Evolutionary conservation across 164 flowering plant species (phyloP).

Genomic region (Brasenia schreberi): DNA sequence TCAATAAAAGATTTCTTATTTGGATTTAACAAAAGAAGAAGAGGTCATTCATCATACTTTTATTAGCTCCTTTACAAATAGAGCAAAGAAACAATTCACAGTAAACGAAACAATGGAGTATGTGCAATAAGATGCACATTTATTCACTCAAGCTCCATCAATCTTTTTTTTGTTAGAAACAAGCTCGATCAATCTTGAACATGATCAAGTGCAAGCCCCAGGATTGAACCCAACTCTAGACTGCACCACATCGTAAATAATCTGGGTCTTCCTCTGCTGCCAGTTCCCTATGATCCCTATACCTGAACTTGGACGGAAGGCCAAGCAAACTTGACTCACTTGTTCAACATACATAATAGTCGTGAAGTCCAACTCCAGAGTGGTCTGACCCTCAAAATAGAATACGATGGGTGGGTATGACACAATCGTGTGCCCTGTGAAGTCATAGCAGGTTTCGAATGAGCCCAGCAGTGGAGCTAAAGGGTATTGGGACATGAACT

Average conservation of each 20-base stretch:
- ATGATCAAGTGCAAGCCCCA: constrained; percentile 20
- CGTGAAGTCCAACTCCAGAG: constrained; percentile 10
- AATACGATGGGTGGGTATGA: constrained; percentile 17
- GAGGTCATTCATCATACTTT: no score
- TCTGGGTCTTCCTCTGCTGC: constrained; percentile 27
- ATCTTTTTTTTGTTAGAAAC: no score
- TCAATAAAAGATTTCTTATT: no score
- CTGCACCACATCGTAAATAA: constrained; percentile 26
- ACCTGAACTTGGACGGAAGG: constrained; percentile 17
- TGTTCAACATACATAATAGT: constrained; percentile 13
- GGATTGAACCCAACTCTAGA: constrained; percentile 33
- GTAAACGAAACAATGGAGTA: no score
- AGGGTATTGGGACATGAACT: constrained; percentile 17
- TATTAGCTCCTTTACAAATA: no score
- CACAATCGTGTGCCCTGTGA: constrained; percentile 4
- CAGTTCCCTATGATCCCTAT: constrained; percentile 29
- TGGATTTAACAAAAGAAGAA: no score
- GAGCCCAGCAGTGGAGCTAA: constrained; percentile 15
- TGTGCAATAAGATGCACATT: no score
- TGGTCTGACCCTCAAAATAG: constrained; percentile 25
- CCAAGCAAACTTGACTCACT: constrained; percentile 21
- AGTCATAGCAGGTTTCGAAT: constrained; percentile 32
- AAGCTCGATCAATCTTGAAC: not conserved
- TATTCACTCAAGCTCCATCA: no score
- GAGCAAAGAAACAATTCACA: no score